A percentile compares a stretch with the other conserved stretches of the same genome.
Evolutionary conservation across 805 yeast genomes (phyloP).

Genomic region (Maudiozyma bulderi): DNA sequence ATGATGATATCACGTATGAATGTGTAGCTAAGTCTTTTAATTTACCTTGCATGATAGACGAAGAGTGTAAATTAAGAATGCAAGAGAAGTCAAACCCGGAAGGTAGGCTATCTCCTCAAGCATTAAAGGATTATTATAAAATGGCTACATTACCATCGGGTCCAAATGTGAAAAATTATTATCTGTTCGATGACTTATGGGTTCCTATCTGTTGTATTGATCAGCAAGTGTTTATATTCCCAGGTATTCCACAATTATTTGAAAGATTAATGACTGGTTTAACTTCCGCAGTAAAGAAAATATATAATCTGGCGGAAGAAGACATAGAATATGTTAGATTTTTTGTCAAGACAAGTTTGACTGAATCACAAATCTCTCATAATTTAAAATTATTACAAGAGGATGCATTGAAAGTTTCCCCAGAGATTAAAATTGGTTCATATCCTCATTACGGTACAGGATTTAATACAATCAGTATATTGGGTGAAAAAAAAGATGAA

Average conservation of each 20-base stretch:
- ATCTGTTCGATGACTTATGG: conserved; percentile 53
- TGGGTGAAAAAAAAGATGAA: conserved; percentile 42
- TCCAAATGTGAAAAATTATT: conserved; percentile 37
- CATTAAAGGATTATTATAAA: conserved; percentile 50
- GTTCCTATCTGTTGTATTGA: conserved; percentile 74
- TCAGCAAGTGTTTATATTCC: conserved; percentile 57
- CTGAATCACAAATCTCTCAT: conserved; percentile 66
- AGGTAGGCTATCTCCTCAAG: conserved; percentile 31
- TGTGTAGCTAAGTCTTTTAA: conserved; percentile 58
- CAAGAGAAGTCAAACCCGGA: conserved; percentile 34
- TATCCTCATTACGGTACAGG: conserved; percentile 69
- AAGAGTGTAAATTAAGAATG: conserved; percentile 55
- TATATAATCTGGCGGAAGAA: conserved; percentile 31
- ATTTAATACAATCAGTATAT: conserved; percentile 61
- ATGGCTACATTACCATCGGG: conserved; percentile 74
- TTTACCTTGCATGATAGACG: conserved; percentile 42
- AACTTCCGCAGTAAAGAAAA: conserved; percentile 30
- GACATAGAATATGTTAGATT: conserved; percentile 33
- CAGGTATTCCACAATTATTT: conserved; percentile 78
- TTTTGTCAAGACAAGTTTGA: conserved; percentile 50
- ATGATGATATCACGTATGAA: conserved; percentile 80
- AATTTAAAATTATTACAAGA: conserved; percentile 45
- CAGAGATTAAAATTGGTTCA: conserved; percentile 61
- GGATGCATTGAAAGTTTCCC: conserved; percentile 24
- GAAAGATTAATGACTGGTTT: conserved; percentile 40